phyloP scores from a whole-genome alignment of 768 basidiomycete species.

The Auricularia cornea region DNA sequence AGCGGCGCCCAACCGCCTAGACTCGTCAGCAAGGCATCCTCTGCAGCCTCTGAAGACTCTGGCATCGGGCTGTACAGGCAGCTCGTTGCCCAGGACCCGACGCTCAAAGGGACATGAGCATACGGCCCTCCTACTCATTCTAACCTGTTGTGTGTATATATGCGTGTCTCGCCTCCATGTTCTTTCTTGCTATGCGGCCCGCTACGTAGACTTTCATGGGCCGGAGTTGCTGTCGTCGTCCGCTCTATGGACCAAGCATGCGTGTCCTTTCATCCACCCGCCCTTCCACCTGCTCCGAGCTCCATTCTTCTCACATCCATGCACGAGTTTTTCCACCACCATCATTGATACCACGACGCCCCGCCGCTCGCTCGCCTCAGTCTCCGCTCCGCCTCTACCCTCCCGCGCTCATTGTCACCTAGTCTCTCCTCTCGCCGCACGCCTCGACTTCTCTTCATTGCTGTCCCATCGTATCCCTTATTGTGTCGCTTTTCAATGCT shows the following conservation, averaged over 20 bases:
- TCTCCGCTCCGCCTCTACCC: not conserved
- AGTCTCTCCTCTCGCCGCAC: not conserved
- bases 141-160: not conserved
- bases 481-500: not conserved
- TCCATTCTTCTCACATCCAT: not conserved
- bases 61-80: constrained; percentile 79
- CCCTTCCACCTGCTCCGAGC: not conserved
- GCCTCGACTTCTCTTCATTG: not conserved
- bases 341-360: not conserved
- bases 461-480: not conserved
- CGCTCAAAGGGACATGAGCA: not conserved
- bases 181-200: not conserved
- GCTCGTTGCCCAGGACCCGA: constrained; percentile 65
- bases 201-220: not conserved
- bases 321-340: not conserved
- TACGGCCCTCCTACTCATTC: not conserved
- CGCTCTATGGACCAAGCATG: not conserved
- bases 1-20: constrained; percentile 32
- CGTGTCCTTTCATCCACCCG: not conserved
- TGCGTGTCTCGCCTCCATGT: not conserved
- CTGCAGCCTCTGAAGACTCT: constrained; percentile 74
- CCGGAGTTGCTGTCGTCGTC: not conserved
- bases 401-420: not conserved
- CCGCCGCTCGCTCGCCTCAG: not conserved
- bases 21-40: constrained; percentile 40